Percentiles rank a stretch among this genome's conserved stretches.
phyloP scores from a whole-genome alignment of 352 stramenopile species.

The Phytophthora hibernalis region DNA sequence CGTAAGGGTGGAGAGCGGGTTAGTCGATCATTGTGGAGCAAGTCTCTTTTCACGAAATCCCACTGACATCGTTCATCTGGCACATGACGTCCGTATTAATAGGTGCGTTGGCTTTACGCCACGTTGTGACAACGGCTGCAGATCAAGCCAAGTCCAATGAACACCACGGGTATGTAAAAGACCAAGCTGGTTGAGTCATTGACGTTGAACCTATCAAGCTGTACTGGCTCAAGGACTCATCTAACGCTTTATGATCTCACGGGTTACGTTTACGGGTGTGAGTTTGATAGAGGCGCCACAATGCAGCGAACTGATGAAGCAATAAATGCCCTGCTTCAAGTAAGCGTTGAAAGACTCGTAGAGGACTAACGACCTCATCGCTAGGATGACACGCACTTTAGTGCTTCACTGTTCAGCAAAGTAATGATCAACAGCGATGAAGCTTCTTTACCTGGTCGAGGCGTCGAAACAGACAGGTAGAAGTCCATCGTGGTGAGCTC shows the following conservation, averaged over 20 bases:
- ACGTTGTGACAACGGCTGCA: conserved; percentile 28
- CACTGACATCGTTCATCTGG: conserved; percentile 1
- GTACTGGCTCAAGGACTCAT: conserved; percentile 25
- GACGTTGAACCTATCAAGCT: conserved; percentile 21
- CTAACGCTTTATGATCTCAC: conserved; percentile 1
- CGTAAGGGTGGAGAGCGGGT: conserved; percentile 13
- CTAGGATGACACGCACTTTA: not conserved
- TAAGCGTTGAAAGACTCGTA: conserved; percentile 29
- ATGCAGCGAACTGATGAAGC: conserved; percentile 23
- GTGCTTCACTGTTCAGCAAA: not conserved
- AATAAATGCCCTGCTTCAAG: conserved; percentile 24
- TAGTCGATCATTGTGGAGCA: conserved; percentile 12
- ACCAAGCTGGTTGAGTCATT: conserved; percentile 9
- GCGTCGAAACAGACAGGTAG: conserved; percentile 28
- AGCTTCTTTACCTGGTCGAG: conserved; percentile 39
- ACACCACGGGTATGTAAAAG: conserved; percentile 15
- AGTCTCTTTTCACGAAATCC: conserved; percentile 2
- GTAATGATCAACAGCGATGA: conserved; percentile 8
- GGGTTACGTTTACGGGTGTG: conserved; percentile 1
- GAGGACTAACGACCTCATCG: conserved; percentile 8
- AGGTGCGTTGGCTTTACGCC: conserved; percentile 11
- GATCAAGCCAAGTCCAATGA: conserved; percentile 23
- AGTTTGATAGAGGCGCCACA: conserved; percentile 18
- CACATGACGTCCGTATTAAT: conserved; percentile 18
- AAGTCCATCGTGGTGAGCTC: conserved; percentile 32